Percentiles rank a stretch among this genome's conserved stretches.
These are phyloP conservation scores for Botrytis galanthina DNA, from an alignment of 2,329 filamentous ascomycete species.

Conservation along the genomic window DNA sequence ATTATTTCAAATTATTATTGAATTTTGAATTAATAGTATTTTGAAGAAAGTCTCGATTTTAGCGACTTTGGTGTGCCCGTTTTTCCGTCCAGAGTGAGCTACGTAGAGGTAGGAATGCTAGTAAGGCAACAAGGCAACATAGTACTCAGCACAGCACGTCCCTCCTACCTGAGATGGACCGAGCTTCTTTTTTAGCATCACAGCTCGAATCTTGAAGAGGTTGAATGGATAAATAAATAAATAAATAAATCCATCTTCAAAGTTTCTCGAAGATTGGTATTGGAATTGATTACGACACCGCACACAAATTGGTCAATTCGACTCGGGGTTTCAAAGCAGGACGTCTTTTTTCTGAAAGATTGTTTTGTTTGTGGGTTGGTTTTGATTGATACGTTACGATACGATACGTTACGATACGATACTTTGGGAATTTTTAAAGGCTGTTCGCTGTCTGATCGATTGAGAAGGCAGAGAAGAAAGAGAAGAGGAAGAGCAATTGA, in stretches of 20 bases:
- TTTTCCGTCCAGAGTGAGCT: too few species aligned
- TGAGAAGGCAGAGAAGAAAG: not conserved
- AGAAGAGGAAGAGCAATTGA: not conserved
- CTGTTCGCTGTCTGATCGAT: not conserved
- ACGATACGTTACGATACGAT: not conserved
- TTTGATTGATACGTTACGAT: not conserved
- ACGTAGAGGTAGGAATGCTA: too few species aligned
- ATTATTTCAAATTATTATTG: not conserved
- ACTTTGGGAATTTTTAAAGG: not conserved
- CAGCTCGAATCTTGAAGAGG: not conserved
- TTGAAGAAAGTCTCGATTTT: too few species aligned
- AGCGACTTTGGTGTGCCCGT: too few species aligned
- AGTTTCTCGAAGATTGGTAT: not conserved
- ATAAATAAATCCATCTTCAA: not conserved
- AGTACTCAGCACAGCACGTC: not conserved
- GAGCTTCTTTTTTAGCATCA: constrained; percentile 1
- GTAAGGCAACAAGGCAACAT: not conserved
- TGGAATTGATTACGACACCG: not conserved
- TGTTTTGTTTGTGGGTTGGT: not conserved
- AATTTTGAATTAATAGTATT: too few species aligned
- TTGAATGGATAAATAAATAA: not conserved
- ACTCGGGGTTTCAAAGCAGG: not conserved
- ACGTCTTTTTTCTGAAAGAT: not conserved
- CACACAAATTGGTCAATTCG: not conserved
- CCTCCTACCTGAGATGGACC: not conserved